Evolutionary conservation across 495 filamentous ascomycete genomes (phyloP), one percentile per base, ranked within the genome.

Genomic region (Aspergillus bridgeri): DNA sequence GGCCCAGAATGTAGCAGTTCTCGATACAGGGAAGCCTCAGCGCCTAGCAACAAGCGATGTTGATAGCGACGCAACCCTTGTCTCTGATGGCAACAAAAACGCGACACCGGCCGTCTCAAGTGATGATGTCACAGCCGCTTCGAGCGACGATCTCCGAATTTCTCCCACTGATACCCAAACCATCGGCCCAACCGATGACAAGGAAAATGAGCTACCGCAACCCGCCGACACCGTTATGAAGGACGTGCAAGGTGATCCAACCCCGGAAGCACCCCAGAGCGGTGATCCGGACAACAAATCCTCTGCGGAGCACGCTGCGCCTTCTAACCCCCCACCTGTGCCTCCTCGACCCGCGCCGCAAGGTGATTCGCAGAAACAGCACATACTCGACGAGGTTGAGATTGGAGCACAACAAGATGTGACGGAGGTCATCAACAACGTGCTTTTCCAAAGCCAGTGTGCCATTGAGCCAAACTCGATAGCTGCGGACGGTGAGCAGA

Each of bases 401-500:
- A 78, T 84, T 62, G 80, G 81, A 19, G 80, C 84, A 22, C 83
- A 92, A 65, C 93, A 97, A 75, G 94, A 98, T 75, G 94, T 96
- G 6, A 92, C 89, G 9, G 94, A 98, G 69, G 92, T 96, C 42
- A 92, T 96, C 68, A 90, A 90, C 42, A 92, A 94, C 67, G 86
- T 95, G 21, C 81, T 95, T 38, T 92, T 92, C 61, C 89, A 93
- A 42, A 79, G 96, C n/a, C 86, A 90, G 66, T 91, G 89, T 60
- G 92, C 92, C 4, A 92, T 96, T 64, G 86, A 83, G 60, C 81
- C 91, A 38, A 73, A 76, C 6, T 72, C 73, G 2, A 71, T 86
- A 53, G 84, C 83, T 24, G 69, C 79, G 11, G 79, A 84, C 43
- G 88, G 87, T 6, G 88, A 91, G 64, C 92, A 96, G 71, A 70